These are phyloP conservation scores for Cymbidium sinense DNA, from an alignment of 106 monocot genomes.

Conservation along the genomic window DNA sequence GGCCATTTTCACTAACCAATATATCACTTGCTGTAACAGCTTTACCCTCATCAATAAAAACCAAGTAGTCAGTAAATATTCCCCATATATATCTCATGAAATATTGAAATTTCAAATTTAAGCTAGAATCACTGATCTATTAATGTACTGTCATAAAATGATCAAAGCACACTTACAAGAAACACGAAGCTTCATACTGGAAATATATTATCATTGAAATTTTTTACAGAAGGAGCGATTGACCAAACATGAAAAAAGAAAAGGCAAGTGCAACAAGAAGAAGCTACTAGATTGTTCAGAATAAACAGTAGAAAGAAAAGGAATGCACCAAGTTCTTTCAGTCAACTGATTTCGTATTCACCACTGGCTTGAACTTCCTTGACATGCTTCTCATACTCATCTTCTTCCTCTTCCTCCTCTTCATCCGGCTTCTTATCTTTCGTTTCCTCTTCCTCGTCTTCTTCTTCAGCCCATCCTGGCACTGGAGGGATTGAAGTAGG, in stretches of 20 bases:
- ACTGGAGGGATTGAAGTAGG: conserved; percentile 24
- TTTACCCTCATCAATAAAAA: background rate
- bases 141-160: background rate
- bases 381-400: conserved; percentile 34
- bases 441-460: conserved; percentile 26
- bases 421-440: conserved; percentile 6
- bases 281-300: background rate
- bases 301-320: conserved; percentile 2
- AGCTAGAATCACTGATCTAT: background rate
- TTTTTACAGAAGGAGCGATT: background rate
- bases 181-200: background rate
- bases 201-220: background rate
- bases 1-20: background rate
- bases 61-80: background rate
- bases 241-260: background rate
- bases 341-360: conserved; percentile 34
- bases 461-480: conserved; percentile 39
- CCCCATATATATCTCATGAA: too few species aligned
- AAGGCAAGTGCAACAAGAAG: background rate
- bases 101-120: background rate
- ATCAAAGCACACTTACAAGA: too few species aligned
- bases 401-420: conserved; percentile 7
- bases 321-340: background rate
- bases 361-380: conserved; percentile 48
- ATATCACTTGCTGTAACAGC: background rate